Evolutionary conservation across 768 basidiomycete genomes (phyloP), one percentile per base, ranked within the genome.

Genomic region (Tylopilus sp.): DNA sequence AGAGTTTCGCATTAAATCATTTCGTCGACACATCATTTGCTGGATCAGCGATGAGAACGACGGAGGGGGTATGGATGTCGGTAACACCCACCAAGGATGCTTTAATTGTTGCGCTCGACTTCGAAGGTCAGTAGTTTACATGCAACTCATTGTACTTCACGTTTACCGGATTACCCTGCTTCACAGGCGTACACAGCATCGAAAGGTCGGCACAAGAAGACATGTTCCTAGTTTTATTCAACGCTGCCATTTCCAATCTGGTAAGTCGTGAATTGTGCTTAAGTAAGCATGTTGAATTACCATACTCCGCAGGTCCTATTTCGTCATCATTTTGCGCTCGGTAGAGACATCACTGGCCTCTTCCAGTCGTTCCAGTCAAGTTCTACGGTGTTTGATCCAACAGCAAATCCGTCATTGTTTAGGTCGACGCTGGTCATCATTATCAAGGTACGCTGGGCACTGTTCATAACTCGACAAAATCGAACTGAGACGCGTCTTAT

Each of bases 21-120:
- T 69, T 85, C 6, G 75, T 73, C 1, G 83, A 85, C 56, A 81
- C 82, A 0, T 84, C 83, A 0, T 85, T 85, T 56, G 81, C 81
- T 8, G 83, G 83, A 1, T 79, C 76, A 9, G 83, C 82, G 0
- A 82, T 84, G 80, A 69, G 80, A n/a, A 83, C 81, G 9, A 84
- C 79, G 59, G 80, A 82, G 67, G 82, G 82, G 5, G 80, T 83
- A 2, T 84, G 82, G 83, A 78, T 84, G 76, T 83, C 82, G 1
- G 79, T 80, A 8, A 82, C 82, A 2, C 83, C 83, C 0, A 83
- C 82, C 0, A 68, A 76, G 42, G 76, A 81, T 21, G 64, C 64
- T 0, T 58, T 85, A 10, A 68, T 85, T 10, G 81, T 85, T 1
- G 77, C 82, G 3, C 71, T 85, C 6, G 83, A 85, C 55, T 85